Percentiles rank a stretch among this genome's conserved stretches.
phyloP scores from a whole-genome alignment of 768 basidiomycete species.

The Boletus coccyginus region DNA sequence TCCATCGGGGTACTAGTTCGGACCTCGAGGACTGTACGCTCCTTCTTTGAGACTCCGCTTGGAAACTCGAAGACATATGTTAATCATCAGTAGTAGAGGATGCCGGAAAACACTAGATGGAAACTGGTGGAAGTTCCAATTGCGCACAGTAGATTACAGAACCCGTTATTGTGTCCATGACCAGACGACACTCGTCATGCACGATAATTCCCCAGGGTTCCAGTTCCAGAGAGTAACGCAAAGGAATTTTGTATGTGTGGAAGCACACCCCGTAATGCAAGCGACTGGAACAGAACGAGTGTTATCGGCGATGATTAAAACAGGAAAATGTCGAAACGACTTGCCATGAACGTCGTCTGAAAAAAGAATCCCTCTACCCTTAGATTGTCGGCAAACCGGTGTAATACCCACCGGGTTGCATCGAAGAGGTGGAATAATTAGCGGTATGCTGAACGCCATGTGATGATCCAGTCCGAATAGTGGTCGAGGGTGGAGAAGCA shows the following conservation, averaged over 20 bases:
- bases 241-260: background rate
- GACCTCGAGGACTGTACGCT: no score
- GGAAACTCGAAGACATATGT: no score
- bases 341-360: no score
- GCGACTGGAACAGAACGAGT: background rate
- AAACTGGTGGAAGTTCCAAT: background rate
- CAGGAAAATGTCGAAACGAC: background rate
- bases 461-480: no score
- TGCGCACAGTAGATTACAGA: background rate
- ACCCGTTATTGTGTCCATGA: background rate
- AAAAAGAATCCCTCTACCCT: background rate
- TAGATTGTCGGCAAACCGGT: conserved; percentile 28
- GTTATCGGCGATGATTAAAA: background rate
- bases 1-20: no score
- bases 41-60: no score
- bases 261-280: background rate
- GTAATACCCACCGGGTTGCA: conserved; percentile 20
- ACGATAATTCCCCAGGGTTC: background rate
- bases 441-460: no score
- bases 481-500: no score
- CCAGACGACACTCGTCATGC: background rate
- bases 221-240: background rate
- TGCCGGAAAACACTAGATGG: background rate
- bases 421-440: conserved; percentile 8
- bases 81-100: no score